phyloP scores from a whole-genome alignment of 768 basidiomycete genomes.

The Crepidotus variabilis region DNA sequence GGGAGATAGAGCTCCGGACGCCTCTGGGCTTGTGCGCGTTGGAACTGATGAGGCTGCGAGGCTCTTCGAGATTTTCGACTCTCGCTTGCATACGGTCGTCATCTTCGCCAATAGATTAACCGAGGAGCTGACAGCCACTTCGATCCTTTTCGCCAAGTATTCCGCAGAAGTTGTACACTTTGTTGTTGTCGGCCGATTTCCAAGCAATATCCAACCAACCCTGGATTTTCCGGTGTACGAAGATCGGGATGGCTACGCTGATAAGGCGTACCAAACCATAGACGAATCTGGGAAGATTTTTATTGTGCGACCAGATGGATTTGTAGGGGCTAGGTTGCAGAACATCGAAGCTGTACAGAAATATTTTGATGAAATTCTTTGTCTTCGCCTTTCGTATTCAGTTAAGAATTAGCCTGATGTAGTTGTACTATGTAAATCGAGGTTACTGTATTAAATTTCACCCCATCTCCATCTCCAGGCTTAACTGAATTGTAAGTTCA shows the following conservation, averaged over 20 bases:
- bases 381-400: too few species aligned
- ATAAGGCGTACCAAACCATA: constrained; percentile 28
- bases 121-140: constrained; percentile 11
- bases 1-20: constrained; percentile 46
- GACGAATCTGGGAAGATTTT: constrained; percentile 58
- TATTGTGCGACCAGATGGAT: constrained; percentile 27
- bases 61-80: constrained; percentile 26
- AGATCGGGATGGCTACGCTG: constrained; percentile 23
- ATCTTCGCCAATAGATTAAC: constrained; percentile 23
- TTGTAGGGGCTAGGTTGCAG: constrained; percentile 18
- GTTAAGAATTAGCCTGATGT: too few species aligned
- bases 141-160: not conserved
- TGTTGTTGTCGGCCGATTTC: constrained; percentile 15
- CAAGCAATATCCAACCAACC: too few species aligned
- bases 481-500: too few species aligned
- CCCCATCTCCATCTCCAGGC: too few species aligned
- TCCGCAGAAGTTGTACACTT: constrained; percentile 3
- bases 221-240: constrained; percentile 10
- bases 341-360: not conserved
- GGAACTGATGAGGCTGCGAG: constrained; percentile 2
- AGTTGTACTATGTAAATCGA: too few species aligned
- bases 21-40: constrained; percentile 21
- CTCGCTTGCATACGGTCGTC: constrained; percentile 28
- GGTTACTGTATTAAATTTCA: too few species aligned
- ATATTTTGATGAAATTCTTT: constrained; percentile 6